Evolutionary conservation across 306 rosid species (phyloP).

Genomic region (Vigna trinervia): DNA sequence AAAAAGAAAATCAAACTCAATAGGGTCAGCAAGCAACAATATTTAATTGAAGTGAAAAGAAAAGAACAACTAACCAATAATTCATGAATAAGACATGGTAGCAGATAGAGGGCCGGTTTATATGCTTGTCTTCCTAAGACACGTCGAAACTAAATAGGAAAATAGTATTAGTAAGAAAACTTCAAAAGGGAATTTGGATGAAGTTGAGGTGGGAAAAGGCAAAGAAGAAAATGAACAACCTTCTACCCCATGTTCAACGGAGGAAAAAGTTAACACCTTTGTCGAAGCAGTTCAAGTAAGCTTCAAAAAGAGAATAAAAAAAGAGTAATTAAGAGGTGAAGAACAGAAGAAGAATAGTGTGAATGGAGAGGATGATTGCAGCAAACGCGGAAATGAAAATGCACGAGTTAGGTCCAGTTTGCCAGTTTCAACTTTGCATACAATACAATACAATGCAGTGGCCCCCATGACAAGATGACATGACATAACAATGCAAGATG

Average conservation of each 20-base stretch:
- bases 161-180: neutral
- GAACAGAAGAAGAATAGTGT: no score
- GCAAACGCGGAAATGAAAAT: conserved; percentile 1
- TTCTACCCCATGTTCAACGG: neutral
- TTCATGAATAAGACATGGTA: conserved; percentile 11
- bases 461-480: conserved; percentile 2
- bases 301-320: neutral
- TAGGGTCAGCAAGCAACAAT: neutral
- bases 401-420: conserved; percentile 28
- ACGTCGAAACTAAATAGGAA: conserved; percentile 10
- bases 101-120: conserved; percentile 9
- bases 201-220: conserved; percentile 32
- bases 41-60: conserved; percentile 18
- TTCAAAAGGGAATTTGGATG: neutral
- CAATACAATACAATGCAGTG: neutral
- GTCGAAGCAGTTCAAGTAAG: neutral
- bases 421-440: neutral
- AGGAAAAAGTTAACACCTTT: neutral
- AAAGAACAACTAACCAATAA: conserved; percentile 30
- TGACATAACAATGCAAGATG: neutral
- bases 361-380: neutral
- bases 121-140: conserved; percentile 15
- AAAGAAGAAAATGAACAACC: conserved; percentile 1
- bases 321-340: neutral
- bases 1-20: conserved; percentile 5